Evolutionary conservation across 805 yeast species (phyloP).

Genomic region (Clavispora santaluciae): DNA sequence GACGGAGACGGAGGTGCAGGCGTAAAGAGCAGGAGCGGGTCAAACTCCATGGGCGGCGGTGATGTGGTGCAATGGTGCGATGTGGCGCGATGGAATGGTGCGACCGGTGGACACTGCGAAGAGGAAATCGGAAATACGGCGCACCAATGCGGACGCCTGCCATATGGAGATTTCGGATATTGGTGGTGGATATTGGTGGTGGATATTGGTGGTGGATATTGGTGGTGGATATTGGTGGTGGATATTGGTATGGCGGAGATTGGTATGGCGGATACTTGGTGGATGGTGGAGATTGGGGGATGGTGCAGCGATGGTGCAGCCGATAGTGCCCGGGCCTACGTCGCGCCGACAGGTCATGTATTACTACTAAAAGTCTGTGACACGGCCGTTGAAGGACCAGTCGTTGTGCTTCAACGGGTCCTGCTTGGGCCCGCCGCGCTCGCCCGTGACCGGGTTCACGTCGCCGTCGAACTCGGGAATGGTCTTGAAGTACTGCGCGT

Average conservation of each 20-base stretch:
- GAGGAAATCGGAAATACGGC: too few relatives aligned
- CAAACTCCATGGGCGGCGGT: constrained; percentile 29
- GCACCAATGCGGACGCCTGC: too few relatives aligned
- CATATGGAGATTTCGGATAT: too few relatives aligned
- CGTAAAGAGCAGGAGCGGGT: constrained; percentile 38
- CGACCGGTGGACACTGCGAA: constrained; percentile 13
- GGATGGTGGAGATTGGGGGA: too few relatives aligned
- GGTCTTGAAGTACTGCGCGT: constrained; percentile 67
- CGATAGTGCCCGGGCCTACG: too few relatives aligned
- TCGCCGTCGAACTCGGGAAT: constrained; percentile 96
- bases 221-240: too few relatives aligned
- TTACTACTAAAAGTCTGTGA: constrained; percentile 70
- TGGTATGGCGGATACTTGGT: too few relatives aligned
- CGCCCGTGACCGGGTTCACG: constrained; percentile 89
- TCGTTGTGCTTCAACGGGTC: constrained; percentile 85
- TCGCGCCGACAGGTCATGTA: too few relatives aligned
- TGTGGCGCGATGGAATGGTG: constrained; percentile 21
- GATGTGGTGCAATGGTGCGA: background rate
- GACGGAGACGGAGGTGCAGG: constrained; percentile 12
- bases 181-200: too few relatives aligned
- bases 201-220: too few relatives aligned
- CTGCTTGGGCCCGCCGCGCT: constrained; percentile 95
- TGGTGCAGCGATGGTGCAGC: too few relatives aligned
- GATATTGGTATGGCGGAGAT: too few relatives aligned
- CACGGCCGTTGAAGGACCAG: constrained; percentile 94